A percentile compares a stretch with the other conserved stretches of the same genome.
phyloP scores from a whole-genome alignment of 2,329 filamentous ascomycete species.

The Fusarium tjaetaba region DNA sequence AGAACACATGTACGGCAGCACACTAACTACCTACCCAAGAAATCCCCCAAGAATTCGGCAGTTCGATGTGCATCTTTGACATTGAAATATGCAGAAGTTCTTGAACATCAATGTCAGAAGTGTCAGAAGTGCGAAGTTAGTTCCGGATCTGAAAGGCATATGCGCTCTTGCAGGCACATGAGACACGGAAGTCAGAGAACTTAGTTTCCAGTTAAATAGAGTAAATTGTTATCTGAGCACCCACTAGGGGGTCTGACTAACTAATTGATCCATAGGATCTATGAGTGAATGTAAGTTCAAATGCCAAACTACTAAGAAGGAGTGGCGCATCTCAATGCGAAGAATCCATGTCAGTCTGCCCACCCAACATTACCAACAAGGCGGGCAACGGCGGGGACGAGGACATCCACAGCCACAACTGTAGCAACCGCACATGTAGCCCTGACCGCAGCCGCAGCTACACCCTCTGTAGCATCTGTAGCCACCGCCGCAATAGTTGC shows the following conservation, averaged over 20 bases:
- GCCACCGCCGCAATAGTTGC: background rate
- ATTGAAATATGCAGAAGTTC: background rate
- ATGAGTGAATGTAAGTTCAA: background rate
- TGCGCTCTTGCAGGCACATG: fast-evolving
- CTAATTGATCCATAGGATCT: background rate
- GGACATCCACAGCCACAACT: background rate
- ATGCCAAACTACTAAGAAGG: background rate
- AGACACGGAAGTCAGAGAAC: fast-evolving
- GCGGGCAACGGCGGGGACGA: background rate
- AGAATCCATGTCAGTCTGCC: fast-evolving
- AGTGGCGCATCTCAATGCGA: fast-evolving
- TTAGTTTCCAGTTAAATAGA: background rate
- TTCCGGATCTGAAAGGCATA: background rate
- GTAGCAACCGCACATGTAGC: background rate
- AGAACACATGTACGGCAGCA: background rate
- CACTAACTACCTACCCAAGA: background rate
- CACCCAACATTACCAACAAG: background rate
- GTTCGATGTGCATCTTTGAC: fast-evolving
- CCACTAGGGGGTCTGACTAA: background rate
- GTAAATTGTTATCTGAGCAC: background rate
- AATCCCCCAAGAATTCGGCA: fast-evolving
- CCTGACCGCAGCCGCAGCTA: background rate
- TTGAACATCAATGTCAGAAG: background rate
- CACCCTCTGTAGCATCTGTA: background rate
- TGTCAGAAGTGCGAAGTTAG: too few relatives aligned